phyloP scores from a whole-genome alignment of 2,329 filamentous ascomycete species.

The Clonostachys sp. region DNA sequence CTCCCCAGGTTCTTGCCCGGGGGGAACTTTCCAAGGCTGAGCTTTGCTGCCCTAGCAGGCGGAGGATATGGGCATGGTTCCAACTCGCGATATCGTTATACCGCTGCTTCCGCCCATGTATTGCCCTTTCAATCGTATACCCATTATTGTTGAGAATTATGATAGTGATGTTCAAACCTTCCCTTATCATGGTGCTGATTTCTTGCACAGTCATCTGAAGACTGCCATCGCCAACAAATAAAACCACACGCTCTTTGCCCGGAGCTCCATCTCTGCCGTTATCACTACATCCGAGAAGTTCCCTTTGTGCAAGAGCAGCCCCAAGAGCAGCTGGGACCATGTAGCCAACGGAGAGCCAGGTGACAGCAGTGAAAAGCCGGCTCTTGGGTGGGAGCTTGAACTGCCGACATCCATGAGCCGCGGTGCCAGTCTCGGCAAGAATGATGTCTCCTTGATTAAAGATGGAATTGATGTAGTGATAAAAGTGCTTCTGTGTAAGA shows the following conservation, averaged over 20 bases:
- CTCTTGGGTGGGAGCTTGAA: slow-evolving; percentile 74
- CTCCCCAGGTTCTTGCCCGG: too few relatives aligned
- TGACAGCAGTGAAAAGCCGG: slow-evolving; percentile 74
- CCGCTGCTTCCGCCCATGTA: slow-evolving; percentile 72
- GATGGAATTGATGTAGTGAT: slow-evolving; percentile 52
- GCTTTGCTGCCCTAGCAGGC: too few relatives aligned
- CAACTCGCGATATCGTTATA: slow-evolving; percentile 82
- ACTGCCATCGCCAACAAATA: slow-evolving; percentile 87
- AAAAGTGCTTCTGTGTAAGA: slow-evolving; percentile 47
- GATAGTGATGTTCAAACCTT: slow-evolving; percentile 71
- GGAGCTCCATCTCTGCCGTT: slow-evolving; percentile 30
- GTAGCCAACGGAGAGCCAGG: slow-evolving; percentile 65
- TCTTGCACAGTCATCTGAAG: slow-evolving; percentile 84
- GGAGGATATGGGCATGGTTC: slow-evolving; percentile 23
- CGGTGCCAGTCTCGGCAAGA: slow-evolving; percentile 82
- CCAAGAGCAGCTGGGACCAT: slow-evolving; percentile 55
- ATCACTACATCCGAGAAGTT: too few relatives aligned
- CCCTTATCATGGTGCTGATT: slow-evolving; percentile 76
- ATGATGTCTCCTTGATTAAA: slow-evolving; percentile 70
- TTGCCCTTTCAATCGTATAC: slow-evolving; percentile 84
- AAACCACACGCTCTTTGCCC: slow-evolving; percentile 61
- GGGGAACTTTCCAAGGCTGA: too few relatives aligned
- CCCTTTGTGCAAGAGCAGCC: slow-evolving; percentile 71
- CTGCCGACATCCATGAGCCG: slow-evolving; percentile 85
- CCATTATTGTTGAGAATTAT: slow-evolving; percentile 87